Percentiles rank a stretch among this genome's conserved stretches.
phyloP scores from a whole-genome alignment of 805 yeast genomes.

The Peterozyma xylosa region DNA sequence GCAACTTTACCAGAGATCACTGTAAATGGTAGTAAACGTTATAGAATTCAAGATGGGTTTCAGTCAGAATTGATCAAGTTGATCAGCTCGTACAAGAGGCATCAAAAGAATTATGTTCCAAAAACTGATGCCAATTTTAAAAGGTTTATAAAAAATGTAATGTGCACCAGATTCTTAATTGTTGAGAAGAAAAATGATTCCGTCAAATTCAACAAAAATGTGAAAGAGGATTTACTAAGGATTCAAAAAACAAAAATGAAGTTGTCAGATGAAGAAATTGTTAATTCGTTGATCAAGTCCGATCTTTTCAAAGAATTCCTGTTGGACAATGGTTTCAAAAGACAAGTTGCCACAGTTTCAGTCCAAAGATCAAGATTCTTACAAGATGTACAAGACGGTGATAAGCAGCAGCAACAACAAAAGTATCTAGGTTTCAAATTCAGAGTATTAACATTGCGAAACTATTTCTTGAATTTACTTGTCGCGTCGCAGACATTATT shows the following conservation, averaged over 20 bases:
- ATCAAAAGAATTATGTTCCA: constrained; percentile 10
- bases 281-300: constrained; percentile 30
- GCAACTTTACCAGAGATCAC: constrained; percentile 3
- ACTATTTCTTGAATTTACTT: constrained; percentile 42
- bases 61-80: constrained; percentile 16
- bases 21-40: constrained; percentile 10
- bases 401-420: constrained; percentile 13
- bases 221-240: constrained; percentile 8
- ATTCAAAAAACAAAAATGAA: constrained; percentile 9
- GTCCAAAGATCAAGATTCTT: constrained; percentile 36
- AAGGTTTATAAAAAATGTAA: constrained; percentile 4
- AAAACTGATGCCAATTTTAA: constrained; percentile 5
- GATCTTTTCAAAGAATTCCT: constrained; percentile 42
- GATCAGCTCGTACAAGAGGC: constrained; percentile 9
- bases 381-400: constrained; percentile 16
- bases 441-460: constrained; percentile 38
- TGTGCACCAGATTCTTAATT: constrained; percentile 6
- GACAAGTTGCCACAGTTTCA: constrained; percentile 40
- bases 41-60: constrained; percentile 12
- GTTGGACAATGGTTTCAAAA: constrained; percentile 34
- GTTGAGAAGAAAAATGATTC: constrained; percentile 3
- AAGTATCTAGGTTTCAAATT: constrained; percentile 16
- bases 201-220: constrained; percentile 6
- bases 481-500: constrained; percentile 49
- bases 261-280: constrained; percentile 17